A percentile compares a stretch with the other conserved stretches of the same genome.
phyloP scores from a whole-genome alignment of 306 rosid genomes.

The Begonia peltatifolia region DNA sequence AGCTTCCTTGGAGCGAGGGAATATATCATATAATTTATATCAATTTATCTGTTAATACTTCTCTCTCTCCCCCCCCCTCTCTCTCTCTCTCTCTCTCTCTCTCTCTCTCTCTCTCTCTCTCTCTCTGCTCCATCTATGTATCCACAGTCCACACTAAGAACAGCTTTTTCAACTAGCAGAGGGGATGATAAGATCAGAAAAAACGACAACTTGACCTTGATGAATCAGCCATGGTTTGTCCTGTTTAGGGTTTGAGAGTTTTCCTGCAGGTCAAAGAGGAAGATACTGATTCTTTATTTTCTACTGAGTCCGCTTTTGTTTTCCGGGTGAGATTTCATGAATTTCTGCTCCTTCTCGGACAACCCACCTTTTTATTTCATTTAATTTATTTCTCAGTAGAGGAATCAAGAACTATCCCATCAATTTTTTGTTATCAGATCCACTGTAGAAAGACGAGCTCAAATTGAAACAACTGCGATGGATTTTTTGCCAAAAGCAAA shows the following conservation, averaged over 20 bases:
- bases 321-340: too few relatives aligned
- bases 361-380: background rate
- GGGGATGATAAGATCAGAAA: background rate
- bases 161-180: background rate
- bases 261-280: background rate
- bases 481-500: conserved; percentile 4
- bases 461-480: background rate
- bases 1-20: background rate
- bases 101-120: conserved; percentile 1
- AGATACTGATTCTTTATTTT: background rate
- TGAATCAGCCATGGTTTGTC: conserved; percentile 5
- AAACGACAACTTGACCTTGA: background rate
- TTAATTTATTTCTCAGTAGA: background rate
- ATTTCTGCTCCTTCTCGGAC: background rate
- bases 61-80: conserved; percentile 6
- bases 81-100: conserved; percentile 4
- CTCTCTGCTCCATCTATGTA: conserved; percentile 1
- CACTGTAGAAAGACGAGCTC: background rate
- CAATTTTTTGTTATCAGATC: background rate
- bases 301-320: background rate
- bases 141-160: background rate
- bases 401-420: background rate
- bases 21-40: background rate
- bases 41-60: background rate
- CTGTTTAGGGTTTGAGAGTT: background rate